These are phyloP conservation scores for Hymenoscyphus fraxineus DNA, from an alignment of 2,329 filamentous ascomycete genomes.

Conservation along the genomic window DNA sequence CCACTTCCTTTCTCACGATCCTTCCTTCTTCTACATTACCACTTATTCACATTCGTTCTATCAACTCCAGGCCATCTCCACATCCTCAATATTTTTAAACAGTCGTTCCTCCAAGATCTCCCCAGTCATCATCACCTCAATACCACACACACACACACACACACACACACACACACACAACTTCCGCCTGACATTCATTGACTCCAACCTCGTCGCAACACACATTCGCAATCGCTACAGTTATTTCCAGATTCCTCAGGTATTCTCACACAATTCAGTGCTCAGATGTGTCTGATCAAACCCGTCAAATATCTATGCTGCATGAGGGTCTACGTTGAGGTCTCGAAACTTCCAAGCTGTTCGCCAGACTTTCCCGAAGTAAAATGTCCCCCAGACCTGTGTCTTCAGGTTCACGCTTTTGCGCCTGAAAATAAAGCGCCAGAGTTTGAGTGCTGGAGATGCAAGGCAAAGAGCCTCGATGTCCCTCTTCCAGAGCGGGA, in stretches of 20 bases:
- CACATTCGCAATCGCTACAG: not conserved
- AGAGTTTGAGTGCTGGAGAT: constrained; percentile 29
- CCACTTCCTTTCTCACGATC: not conserved
- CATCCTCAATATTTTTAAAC: not conserved
- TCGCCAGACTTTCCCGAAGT: constrained; percentile 26
- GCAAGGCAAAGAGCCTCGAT: constrained; percentile 15
- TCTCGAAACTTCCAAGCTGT: constrained; percentile 24
- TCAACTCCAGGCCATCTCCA: not conserved
- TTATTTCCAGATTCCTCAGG: not conserved
- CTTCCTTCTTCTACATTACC: not conserved
- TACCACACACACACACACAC: not conserved
- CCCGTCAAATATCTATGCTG: constrained; percentile 29
- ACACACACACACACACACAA: not conserved
- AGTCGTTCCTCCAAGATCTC: not conserved
- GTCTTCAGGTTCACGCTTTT: constrained; percentile 19
- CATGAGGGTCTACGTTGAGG: constrained; percentile 25
- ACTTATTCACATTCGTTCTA: constrained; percentile 4
- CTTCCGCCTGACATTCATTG: not conserved
- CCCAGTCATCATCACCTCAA: not conserved
- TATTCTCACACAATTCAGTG: not conserved
- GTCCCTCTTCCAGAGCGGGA: constrained; percentile 16
- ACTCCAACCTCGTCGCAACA: not conserved
- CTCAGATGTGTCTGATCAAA: constrained; percentile 27
- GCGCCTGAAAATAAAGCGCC: constrained; percentile 10
- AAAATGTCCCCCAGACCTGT: constrained; percentile 30